phyloP scores from a whole-genome alignment of 1,284 basidiomycete species.

The Puccinia horiana region DNA sequence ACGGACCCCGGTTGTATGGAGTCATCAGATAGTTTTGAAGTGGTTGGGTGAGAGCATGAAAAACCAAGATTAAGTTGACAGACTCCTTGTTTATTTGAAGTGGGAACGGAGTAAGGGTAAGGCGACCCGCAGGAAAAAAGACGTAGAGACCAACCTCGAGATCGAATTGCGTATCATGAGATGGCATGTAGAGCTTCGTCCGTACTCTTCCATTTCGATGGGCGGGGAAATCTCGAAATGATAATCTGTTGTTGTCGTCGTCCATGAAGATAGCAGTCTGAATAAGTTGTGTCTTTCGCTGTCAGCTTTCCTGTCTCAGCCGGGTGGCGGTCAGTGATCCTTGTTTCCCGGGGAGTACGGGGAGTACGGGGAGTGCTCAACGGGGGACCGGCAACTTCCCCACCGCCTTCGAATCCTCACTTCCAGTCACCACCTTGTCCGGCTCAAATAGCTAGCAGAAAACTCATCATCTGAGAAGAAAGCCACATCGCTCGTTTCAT shows the following conservation, averaged over 20 bases:
- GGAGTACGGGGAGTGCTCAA: too few species aligned
- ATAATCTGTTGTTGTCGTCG: not conserved
- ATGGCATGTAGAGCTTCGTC: slow-evolving; percentile 18
- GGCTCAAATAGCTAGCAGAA: not conserved
- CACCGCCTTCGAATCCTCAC: too few species aligned
- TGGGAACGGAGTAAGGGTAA: not conserved
- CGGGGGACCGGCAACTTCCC: too few species aligned
- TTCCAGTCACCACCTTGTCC: too few species aligned
- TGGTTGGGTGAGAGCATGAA: not conserved
- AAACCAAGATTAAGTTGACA: too few species aligned
- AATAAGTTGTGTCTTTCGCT: too few species aligned
- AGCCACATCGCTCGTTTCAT: not conserved
- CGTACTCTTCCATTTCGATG: not conserved
- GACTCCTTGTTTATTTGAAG: not conserved
- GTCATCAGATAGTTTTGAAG: not conserved
- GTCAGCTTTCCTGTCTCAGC: too few species aligned
- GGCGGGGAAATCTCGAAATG: slow-evolving; percentile 10
- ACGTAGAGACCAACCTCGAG: slow-evolving; percentile 4
- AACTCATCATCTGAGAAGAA: not conserved
- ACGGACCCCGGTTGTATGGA: not conserved
- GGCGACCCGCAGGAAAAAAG: not conserved
- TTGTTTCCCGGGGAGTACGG: too few species aligned
- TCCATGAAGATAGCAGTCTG: too few species aligned
- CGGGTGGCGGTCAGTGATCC: too few species aligned
- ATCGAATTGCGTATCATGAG: slow-evolving; percentile 6